Evolutionary conservation across 768 basidiomycete genomes (phyloP).

Genomic region (Hebeloma cylindrosporum): DNA sequence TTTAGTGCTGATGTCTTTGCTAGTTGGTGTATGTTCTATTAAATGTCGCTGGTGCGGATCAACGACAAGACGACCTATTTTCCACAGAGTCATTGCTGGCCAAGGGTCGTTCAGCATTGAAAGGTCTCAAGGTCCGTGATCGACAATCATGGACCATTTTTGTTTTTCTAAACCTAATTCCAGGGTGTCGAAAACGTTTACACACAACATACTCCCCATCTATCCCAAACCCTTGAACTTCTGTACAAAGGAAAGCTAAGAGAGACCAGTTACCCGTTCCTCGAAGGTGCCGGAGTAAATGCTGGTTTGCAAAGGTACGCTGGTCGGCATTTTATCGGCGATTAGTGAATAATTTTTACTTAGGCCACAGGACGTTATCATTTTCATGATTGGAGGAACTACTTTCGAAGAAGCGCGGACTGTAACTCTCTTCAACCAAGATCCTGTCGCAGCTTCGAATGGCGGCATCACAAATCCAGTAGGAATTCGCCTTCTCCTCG

Average conservation of each 20-base stretch:
- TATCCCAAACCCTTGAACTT: conserved; percentile 89
- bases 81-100: conserved; percentile 93
- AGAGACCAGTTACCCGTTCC: conserved; percentile 89
- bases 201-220: conserved; percentile 93
- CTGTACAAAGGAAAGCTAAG: conserved; percentile 82
- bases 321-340: background rate
- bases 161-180: background rate
- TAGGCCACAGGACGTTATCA: conserved; percentile 93
- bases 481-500: conserved; percentile 79
- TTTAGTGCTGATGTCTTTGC: conserved; percentile 14
- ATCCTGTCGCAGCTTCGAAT: conserved; percentile 51
- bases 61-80: conserved; percentile 96
- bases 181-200: conserved; percentile 99
- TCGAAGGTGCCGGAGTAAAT: conserved; percentile 65
- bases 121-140: conserved; percentile 80
- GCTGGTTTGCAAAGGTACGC: conserved; percentile 69
- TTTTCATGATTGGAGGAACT: conserved; percentile 95
- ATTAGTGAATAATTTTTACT: background rate
- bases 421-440: conserved; percentile 85
- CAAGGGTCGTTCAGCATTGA: conserved; percentile 90
- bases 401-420: conserved; percentile 94
- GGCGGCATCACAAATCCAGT: conserved; percentile 49
- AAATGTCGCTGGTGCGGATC: conserved; percentile 92
- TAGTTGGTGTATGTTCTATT: conserved; percentile 92
- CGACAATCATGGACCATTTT: background rate